Conservation (phyloP, 2,329 filamentous ascomycete genomes). For the Arthrobotrys iridis region DNA sequence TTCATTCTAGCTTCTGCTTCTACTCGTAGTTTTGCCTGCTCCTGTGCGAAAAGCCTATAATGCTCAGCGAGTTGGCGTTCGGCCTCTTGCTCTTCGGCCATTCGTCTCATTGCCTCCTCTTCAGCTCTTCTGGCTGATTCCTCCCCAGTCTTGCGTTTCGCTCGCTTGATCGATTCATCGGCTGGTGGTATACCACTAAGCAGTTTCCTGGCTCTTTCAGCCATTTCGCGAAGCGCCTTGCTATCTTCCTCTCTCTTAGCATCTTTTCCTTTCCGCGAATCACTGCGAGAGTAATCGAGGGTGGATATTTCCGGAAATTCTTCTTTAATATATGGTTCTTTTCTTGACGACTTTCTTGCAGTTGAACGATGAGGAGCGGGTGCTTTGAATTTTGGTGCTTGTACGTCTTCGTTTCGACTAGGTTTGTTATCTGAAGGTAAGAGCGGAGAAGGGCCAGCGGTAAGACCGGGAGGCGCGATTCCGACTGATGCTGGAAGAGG, state of each 20-base stretch:
- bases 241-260: background rate
- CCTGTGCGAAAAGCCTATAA: background rate
- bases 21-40: background rate
- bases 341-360: background rate
- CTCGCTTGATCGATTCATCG: background rate
- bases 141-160: background rate
- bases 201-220: background rate
- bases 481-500: no score
- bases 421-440: background rate
- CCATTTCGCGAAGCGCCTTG: background rate
- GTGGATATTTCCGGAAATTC: slow-evolving; percentile 10
- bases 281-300: background rate
- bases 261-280: background rate
- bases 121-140: background rate
- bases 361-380: background rate
- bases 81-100: background rate
- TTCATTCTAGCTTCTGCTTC: no score
- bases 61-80: background rate
- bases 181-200: background rate
- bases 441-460: background rate
- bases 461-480: background rate
- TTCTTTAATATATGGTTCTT: background rate
- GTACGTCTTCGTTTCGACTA: background rate
- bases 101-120: background rate
- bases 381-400: background rate